Conservation (phyloP, 1,284 basidiomycete species). For the Paramarasmius palmivorus region DNA sequence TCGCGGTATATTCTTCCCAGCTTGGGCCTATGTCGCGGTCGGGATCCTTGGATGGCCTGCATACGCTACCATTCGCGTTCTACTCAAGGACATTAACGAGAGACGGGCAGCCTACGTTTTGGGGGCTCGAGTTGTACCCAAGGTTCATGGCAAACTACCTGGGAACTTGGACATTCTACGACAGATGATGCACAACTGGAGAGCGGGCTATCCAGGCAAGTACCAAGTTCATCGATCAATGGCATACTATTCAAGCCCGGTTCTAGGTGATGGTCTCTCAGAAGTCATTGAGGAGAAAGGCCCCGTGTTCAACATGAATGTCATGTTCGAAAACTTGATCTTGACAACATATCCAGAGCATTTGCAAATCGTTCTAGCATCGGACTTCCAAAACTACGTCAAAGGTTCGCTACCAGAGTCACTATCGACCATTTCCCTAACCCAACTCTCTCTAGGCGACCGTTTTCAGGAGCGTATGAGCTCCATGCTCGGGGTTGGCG, state of each 20-base stretch:
- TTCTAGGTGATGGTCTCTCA: constrained; percentile 15
- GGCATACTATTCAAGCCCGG: not conserved
- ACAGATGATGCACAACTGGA: not conserved
- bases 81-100: not conserved
- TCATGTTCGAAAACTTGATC: constrained; percentile 25
- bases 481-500: constrained; percentile 52
- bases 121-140: not conserved
- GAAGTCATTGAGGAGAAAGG: constrained; percentile 16
- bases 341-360: constrained; percentile 41
- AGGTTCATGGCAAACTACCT: not conserved
- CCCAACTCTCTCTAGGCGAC: constrained; percentile 26
- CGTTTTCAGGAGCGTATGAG: constrained; percentile 35
- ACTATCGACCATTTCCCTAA: not conserved
- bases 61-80: not conserved
- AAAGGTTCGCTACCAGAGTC: constrained; percentile 32
- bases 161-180: not conserved
- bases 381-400: constrained; percentile 47
- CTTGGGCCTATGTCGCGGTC: not conserved
- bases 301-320: constrained; percentile 22
- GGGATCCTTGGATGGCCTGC: not conserved
- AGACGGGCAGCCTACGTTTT: not conserved
- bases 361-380: constrained; percentile 43
- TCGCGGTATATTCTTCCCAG: not conserved
- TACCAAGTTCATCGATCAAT: not conserved
- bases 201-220: not conserved